Evolutionary conservation across 202 grass and related monocot genomes (phyloP).

Genomic region (Musa balbisiana): DNA sequence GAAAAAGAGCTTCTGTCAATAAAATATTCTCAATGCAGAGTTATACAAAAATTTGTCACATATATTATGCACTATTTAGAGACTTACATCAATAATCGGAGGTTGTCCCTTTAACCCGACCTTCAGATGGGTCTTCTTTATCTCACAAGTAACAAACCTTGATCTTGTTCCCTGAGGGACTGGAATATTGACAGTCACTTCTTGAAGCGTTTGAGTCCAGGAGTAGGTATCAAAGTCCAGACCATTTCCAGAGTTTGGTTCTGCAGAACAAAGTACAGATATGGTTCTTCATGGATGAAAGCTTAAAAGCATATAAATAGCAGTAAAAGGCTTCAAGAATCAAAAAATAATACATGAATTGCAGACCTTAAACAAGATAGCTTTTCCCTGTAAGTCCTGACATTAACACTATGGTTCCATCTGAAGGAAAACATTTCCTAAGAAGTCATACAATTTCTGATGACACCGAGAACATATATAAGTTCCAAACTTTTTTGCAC

Average conservation of each 20-base stretch:
- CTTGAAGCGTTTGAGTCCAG: conserved; percentile 85
- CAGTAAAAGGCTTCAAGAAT: neutral
- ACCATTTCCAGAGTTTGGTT: conserved; percentile 83
- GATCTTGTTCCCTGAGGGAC: conserved; percentile 88
- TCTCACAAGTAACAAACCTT: conserved; percentile 72
- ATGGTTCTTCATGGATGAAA: neutral
- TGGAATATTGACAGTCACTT: conserved; percentile 62
- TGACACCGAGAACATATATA: too few species aligned
- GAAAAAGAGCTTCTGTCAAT: neutral
- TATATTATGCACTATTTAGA: neutral
- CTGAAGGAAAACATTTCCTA: too few species aligned
- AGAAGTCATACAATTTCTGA: too few species aligned
- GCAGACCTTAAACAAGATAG: too few species aligned
- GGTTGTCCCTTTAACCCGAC: conserved; percentile 88
- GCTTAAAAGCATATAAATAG: neutral
- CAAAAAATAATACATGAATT: neutral
- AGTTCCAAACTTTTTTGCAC: too few species aligned
- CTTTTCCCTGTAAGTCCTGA: too few species aligned
- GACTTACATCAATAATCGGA: conserved; percentile 78
- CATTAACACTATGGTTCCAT: too few species aligned
- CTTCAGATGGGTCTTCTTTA: conserved; percentile 84
- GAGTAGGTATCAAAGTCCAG: conserved; percentile 96
- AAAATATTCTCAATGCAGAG: neutral
- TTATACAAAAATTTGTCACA: too few species aligned
- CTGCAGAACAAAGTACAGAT: conserved; percentile 25